Base-by-base conservation (phyloP, 2,329 filamentous ascomycete species). In the Paracoccidioides brasiliensis region DNA sequence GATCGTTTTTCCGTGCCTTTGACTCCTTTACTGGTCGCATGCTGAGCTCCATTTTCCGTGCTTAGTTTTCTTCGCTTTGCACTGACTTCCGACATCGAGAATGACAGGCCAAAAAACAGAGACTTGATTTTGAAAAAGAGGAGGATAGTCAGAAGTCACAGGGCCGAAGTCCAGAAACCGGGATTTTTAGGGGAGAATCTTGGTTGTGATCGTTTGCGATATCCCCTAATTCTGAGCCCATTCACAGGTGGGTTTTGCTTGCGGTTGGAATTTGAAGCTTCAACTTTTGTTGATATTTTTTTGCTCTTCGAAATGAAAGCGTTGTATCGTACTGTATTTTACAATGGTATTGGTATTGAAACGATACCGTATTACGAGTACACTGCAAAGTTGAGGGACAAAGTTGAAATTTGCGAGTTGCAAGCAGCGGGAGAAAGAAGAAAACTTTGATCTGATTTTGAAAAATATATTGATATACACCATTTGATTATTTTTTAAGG, bases 21-120 rank as follows among this genome's bases (percentile, higher is more conserved):
- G 56, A 60, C 33, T 55, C 59, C 57, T 54, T 58, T 55, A 60
- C 61, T 50, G 52, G 48, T 30, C 54, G 51, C 51, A 42, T 62
- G 50, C 59, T 58, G 48, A 40, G 30, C 57, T 32, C 55, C 63
- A 56, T 63, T 61, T 3, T 61, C 66, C 58, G 72, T 69, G 59
- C 71, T 73, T 38, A 78, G 64, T 63, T 76, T 77, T 62, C 76
- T 73, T 62, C 74, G 67, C 62, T 78, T 78, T 4, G 69, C 67
- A 42, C 68, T 60, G 55, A 67, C 65, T 41, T 59, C 54, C 49
- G 67, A 69, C 70, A 70, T 71, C 53, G 54, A 30, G 53, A 28
- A 40, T 46, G 15, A 15, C 22, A n/a, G 22, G 22, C 8, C 15
- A 30, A 52, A 52, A 6, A 12, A 35, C 22, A 12, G 30, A 9